Base-by-base conservation (phyloP, 2,329 filamentous ascomycete genomes). In the Thyridium curvatum region DNA sequence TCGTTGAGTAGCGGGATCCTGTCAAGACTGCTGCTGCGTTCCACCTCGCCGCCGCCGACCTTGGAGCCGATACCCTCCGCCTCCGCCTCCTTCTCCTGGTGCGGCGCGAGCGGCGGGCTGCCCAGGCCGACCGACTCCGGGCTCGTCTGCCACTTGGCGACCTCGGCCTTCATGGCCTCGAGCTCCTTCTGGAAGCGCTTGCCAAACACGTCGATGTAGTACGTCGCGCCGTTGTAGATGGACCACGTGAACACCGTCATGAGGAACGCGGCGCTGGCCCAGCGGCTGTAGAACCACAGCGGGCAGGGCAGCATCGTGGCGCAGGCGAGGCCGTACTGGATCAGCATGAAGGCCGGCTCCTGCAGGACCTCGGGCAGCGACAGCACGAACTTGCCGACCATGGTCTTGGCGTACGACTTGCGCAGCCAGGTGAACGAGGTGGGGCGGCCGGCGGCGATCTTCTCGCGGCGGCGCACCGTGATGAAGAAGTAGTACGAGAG, bases 381-480 rank as follows among this genome's bases (percentile, higher is more conserved):
- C 15, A 96, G 73, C 28, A 98, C 90, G 40, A 94, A 55, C 53
- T 82, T 86, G 39, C 93, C 94, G 47, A 98, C 84, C 80, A 84
- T 90, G 3, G 82, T 85, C 55, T 89, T 93, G 36, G 85, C 80
- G 64, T 97, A 98, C 2, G 88, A 94, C 52, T 80, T 84, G 44
- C 90, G 86, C 38, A 98, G 76, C 93, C 93, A 98, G 37, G 93
- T 98, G 61, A 96, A 98, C 12, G 89, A 95, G 2, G 93, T 98
- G 5, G 91, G 93, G 3, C 91, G 84, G 12, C 93, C 93, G 13
- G 93, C 93, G 8, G 88, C 89, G 54, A 98, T 98, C 69, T 97
- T 91, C 41, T 95, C 89, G 39, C 86, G 80, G n/a, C 91, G 84
- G 32, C 93, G 86, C 30, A 97, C 86, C 1, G 89, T 95, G 62